phyloP scores from a whole-genome alignment of 2,329 filamentous ascomycete species.

The Arthrocladium fulminans region DNA sequence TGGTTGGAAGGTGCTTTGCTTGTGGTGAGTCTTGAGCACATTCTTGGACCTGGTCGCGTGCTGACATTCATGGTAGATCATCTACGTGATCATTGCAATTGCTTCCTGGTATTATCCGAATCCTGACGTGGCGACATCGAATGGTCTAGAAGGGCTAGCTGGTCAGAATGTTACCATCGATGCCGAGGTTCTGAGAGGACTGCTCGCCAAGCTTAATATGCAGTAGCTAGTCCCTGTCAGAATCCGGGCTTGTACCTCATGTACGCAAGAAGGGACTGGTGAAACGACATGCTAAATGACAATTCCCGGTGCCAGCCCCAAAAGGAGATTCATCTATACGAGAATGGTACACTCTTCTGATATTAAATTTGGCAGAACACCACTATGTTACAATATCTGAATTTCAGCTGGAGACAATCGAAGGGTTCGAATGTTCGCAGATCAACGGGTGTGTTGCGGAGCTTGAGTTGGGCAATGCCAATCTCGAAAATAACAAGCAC shows the following conservation, averaged over 20 bases:
- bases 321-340: too few relatives aligned
- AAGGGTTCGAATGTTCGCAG: too few relatives aligned
- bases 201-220: slow-evolving; percentile 4
- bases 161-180: slow-evolving; percentile 5
- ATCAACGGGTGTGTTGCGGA: too few relatives aligned
- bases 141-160: slow-evolving; percentile 3
- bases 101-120: slow-evolving; percentile 53
- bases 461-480: too few relatives aligned
- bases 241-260: not conserved
- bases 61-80: slow-evolving; percentile 25
- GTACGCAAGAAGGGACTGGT: not conserved
- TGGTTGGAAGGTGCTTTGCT: slow-evolving; percentile 80
- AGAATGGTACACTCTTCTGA: too few relatives aligned
- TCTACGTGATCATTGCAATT: slow-evolving; percentile 55
- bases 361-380: too few relatives aligned
- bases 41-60: not conserved
- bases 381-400: too few relatives aligned
- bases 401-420: too few relatives aligned
- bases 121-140: slow-evolving; percentile 26
- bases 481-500: too few relatives aligned
- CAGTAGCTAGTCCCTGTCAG: not conserved
- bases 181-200: slow-evolving; percentile 1
- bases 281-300: not conserved
- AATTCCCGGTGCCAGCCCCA: too few relatives aligned
- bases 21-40: slow-evolving; percentile 42